phyloP scores from a whole-genome alignment of 2,329 filamentous ascomycete genomes.

The Cordyceps cicadae region DNA sequence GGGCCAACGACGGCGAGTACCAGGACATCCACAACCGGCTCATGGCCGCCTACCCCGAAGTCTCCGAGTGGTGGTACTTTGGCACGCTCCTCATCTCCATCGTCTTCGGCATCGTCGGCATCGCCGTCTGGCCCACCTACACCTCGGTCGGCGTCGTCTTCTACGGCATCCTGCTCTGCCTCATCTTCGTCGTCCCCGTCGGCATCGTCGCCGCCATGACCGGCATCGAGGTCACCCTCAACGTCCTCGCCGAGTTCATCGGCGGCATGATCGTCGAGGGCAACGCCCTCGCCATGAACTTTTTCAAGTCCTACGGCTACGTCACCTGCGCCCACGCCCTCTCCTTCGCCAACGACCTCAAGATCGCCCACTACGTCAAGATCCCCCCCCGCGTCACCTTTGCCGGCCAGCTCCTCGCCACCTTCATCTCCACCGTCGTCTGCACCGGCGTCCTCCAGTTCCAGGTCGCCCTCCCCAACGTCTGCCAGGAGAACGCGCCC shows the following conservation, averaged over 20 bases:
- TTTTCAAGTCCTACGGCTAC: slow-evolving; percentile 27
- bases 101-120: slow-evolving; percentile 28
- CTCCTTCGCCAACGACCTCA: slow-evolving; percentile 34
- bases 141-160: slow-evolving; percentile 33
- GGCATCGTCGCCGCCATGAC: slow-evolving; percentile 37
- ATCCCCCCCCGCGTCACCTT: slow-evolving; percentile 40
- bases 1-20: slow-evolving; percentile 28
- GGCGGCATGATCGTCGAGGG: slow-evolving; percentile 29
- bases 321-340: slow-evolving; percentile 22
- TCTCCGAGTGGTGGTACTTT: slow-evolving; percentile 37
- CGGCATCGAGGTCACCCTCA: slow-evolving; percentile 33
- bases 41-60: slow-evolving; percentile 24
- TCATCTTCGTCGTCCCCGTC: slow-evolving; percentile 35
- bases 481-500: slow-evolving; percentile 30
- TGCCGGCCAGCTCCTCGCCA: slow-evolving; percentile 37
- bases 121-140: slow-evolving; percentile 33
- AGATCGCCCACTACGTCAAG: slow-evolving; percentile 44
- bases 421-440: slow-evolving; percentile 37
- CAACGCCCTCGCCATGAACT: slow-evolving; percentile 29
- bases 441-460: slow-evolving; percentile 37
- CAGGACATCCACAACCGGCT: slow-evolving; percentile 26
- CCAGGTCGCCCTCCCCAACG: slow-evolving; percentile 24
- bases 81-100: slow-evolving; percentile 25
- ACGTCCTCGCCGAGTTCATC: slow-evolving; percentile 34
- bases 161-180: slow-evolving; percentile 30